Percentiles rank a stretch among this genome's conserved stretches.
Evolutionary conservation across 129 eudicot genomes (phyloP).

Genomic region (Chrysanthemum seticuspe): DNA sequence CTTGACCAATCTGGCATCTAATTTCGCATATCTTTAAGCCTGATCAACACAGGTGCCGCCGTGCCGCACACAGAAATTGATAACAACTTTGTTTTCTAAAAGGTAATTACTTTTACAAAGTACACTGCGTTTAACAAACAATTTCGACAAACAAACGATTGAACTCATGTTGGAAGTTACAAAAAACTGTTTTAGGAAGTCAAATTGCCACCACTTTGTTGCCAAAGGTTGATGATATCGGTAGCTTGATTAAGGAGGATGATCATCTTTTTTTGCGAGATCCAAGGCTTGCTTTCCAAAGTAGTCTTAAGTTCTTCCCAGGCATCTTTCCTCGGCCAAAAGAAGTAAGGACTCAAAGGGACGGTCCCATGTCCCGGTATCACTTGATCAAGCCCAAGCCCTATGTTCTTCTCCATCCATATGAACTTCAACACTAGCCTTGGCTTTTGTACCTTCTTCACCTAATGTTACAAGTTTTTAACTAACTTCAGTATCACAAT

Average conservation of each 20-base stretch:
- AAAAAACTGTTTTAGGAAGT: conserved; percentile 31
- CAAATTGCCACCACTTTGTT: conserved; percentile 94
- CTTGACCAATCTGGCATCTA: no score
- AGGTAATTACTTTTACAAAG: background rate
- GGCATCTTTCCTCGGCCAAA: conserved; percentile 99
- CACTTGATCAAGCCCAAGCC: conserved; percentile 76
- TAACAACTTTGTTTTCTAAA: no score
- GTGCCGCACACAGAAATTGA: no score
- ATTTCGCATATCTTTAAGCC: no score
- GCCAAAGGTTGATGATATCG: conserved; percentile 96
- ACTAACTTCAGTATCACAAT: background rate
- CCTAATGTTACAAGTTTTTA: conserved; percentile 14
- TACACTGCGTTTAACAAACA: background rate
- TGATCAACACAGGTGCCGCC: no score
- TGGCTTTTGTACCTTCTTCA: conserved; percentile 51
- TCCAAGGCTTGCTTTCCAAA: conserved; percentile 96
- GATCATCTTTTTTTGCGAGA: conserved; percentile 92
- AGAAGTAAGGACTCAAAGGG: conserved; percentile 94
- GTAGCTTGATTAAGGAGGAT: conserved; percentile 97
- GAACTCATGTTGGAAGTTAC: conserved; percentile 5
- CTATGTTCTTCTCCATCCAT: conserved; percentile 99
- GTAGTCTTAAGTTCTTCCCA: conserved; percentile 98
- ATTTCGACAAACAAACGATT: conserved; percentile 11
- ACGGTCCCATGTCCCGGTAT: conserved; percentile 86
- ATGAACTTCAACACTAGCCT: conserved; percentile 88